Evolutionary conservation across 495 filamentous ascomycete species (phyloP).

Genomic region (Friedmanniomyces endolithicus): DNA sequence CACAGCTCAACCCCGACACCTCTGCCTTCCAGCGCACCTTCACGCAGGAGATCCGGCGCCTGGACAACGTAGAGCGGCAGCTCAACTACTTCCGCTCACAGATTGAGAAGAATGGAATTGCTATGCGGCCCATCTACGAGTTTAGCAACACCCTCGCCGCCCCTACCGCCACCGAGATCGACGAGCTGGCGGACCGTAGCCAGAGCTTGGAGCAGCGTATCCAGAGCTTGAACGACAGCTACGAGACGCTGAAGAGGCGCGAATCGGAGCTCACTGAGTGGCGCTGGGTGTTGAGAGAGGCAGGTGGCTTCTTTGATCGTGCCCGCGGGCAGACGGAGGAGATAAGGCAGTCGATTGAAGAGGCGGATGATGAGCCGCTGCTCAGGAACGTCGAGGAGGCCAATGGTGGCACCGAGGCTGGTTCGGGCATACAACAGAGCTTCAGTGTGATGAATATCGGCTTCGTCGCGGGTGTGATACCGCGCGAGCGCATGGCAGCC

Average conservation of each 20-base stretch:
- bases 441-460: slow-evolving; percentile 97
- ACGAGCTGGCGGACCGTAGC: slow-evolving; percentile 82
- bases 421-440: slow-evolving; percentile 47
- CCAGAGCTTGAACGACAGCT: slow-evolving; percentile 85
- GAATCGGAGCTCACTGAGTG: slow-evolving; percentile 95
- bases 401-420: slow-evolving; percentile 55
- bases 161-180: slow-evolving; percentile 83
- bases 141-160: slow-evolving; percentile 70
- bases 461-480: slow-evolving; percentile 98
- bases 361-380: slow-evolving; percentile 49
- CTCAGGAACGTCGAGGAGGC: slow-evolving; percentile 56
- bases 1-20: slow-evolving; percentile 77
- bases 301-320: slow-evolving; percentile 92
- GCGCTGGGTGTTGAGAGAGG: slow-evolving; percentile 92
- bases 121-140: slow-evolving; percentile 71
- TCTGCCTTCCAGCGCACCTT: slow-evolving; percentile 95
- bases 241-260: slow-evolving; percentile 93
- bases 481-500: slow-evolving; percentile 78
- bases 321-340: slow-evolving; percentile 80
- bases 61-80: slow-evolving; percentile 97
- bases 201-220: slow-evolving; percentile 87
- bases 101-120: slow-evolving; percentile 83
- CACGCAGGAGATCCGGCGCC: slow-evolving; percentile 87
- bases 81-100: slow-evolving; percentile 88
- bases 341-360: slow-evolving; percentile 79